Base-by-base conservation (phyloP, 208 protist genomes). In the Trypanosoma caninum region DNA sequence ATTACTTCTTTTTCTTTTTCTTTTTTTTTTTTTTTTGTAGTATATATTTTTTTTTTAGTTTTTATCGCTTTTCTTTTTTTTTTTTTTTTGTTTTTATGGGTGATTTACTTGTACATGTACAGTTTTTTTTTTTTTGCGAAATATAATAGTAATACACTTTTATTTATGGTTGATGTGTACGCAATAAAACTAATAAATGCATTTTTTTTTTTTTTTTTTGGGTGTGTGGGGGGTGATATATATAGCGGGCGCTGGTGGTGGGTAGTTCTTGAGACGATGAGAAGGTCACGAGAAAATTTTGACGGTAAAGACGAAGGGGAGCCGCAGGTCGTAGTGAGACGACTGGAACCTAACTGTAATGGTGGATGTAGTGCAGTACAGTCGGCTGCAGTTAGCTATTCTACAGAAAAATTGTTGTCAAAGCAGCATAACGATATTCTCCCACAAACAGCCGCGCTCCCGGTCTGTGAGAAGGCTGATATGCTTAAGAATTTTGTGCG, bases 401-500 rank as follows among this genome's bases (percentile, higher is more conserved):
- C 87, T 40, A 90, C 82, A 0, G 54, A 64, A 10, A 30, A 63
- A 35, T 76, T 83, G 0, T 90, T 77, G 31, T 80, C 74, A 28
- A 11, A 56, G 10, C 53, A 54, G 33, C 91, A 91, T 56, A 73
- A 77, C 20, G 33, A 69, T 5, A 51, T 94, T 18, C 72, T 82
- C 23, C 8, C 46, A 18, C 30, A 57, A 0, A 82, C 87, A 0
- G 30, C 74, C 50, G 42, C 60, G 34, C 78, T 96, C 42, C 90
- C 90, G 5, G 69, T 96, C 22, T 94, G 79, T 62, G 74, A 40
- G 35, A 69, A 82, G 34, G 66, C 74, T 0, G 25, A 46, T 6
- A 8, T 47, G 9, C 92, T 97, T 42, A 67, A 82, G 41, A 74
- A 92, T 28, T 66, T 80, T 8, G 80, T 98, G 34, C 73, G 63